These are phyloP conservation scores for Daldinia loculata DNA, from an alignment of 495 filamentous ascomycete genomes.

Conservation along the genomic window DNA sequence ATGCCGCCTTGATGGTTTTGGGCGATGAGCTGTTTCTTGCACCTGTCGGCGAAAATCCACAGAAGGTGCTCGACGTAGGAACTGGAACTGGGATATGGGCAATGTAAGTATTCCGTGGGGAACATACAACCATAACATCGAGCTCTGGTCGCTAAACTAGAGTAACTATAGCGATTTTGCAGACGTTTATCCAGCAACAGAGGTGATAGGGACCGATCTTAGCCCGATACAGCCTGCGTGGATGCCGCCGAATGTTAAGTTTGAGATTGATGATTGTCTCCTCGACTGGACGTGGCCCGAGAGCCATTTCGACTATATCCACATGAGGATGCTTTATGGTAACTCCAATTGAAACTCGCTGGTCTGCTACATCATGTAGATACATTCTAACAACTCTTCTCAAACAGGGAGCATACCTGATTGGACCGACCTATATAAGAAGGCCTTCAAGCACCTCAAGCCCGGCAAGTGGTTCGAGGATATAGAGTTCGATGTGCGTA, in stretches of 20 bases:
- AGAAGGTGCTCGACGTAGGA: conserved; percentile 67
- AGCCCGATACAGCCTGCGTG: conserved; percentile 22
- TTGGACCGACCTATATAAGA: conserved; percentile 11
- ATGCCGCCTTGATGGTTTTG: conserved; percentile 9
- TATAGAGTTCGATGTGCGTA: conserved; percentile 14
- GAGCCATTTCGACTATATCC: conserved; percentile 24
- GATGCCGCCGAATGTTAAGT: conserved; percentile 30
- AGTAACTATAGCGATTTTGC: conserved; percentile 14
- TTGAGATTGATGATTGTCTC: conserved; percentile 30
- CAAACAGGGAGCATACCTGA: conserved; percentile 20
- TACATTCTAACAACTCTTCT: neutral
- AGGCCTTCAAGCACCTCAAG: conserved; percentile 19
- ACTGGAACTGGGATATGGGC: conserved; percentile 75
- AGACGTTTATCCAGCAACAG: conserved; percentile 16
- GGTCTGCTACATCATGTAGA: neutral
- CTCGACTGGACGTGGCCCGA: conserved; percentile 27
- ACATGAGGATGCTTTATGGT: conserved; percentile 27
- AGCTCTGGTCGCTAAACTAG: neutral
- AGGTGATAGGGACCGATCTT: conserved; percentile 27
- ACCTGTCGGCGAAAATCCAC: conserved; percentile 55
- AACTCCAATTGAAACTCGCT: neutral
- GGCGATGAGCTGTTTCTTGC: conserved; percentile 47
- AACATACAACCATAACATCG: neutral
- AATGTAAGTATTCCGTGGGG: conserved; percentile 42
- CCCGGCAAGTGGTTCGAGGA: conserved; percentile 19